Evolutionary conservation across 805 yeast genomes (phyloP), one percentile per base, ranked within the genome.

Genomic region (Yarrowia sp.): DNA sequence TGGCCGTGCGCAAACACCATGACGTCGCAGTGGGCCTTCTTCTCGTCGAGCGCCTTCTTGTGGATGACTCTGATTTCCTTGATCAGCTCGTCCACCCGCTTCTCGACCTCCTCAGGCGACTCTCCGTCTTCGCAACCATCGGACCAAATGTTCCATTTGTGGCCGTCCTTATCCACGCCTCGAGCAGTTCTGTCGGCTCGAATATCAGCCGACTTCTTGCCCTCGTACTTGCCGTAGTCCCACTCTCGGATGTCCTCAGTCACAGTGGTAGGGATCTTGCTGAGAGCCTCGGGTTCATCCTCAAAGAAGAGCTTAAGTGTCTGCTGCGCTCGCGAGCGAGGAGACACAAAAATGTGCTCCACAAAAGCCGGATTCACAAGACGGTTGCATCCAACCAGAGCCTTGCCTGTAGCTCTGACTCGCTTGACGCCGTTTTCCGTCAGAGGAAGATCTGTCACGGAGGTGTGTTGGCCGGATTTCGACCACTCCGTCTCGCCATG

Each of bases 191-290:
- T 82, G 66, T 83, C 73, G 13, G 77, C 81, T 44, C 80, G 75
- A 72, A 92, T 90, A 68, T 92, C 83, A 6, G 76, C 72, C 1
- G 96, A 87, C 63, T 80, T 71, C 66, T 85, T 73, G 5, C 98
- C 98, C 77, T 93, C 98, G 73, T 93, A 93, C 70, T 89, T 94
- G 67, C 98, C 98, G 69, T 93, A 93, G 67, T 90, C 96, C 97
- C 97, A 93, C 75, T 93, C 98, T 68, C 94, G 81, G 55, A 91
- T 74, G 68, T 90, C 91, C 53, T 88, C 84, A 65, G 63, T 77
- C 74, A 44, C 80, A 68, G 8, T 73, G 12, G 59, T 61, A 24
- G 67, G 65, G 32, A 70, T 62, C 24, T 68, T 62, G 22, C 61
- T 63, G 8, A 64, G 21, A n/a, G 68, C 66, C 19, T 63, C 63